These are phyloP conservation scores for Gracilaria gracilis DNA, from an alignment of 23 red algal species.

Conservation along the genomic window DNA sequence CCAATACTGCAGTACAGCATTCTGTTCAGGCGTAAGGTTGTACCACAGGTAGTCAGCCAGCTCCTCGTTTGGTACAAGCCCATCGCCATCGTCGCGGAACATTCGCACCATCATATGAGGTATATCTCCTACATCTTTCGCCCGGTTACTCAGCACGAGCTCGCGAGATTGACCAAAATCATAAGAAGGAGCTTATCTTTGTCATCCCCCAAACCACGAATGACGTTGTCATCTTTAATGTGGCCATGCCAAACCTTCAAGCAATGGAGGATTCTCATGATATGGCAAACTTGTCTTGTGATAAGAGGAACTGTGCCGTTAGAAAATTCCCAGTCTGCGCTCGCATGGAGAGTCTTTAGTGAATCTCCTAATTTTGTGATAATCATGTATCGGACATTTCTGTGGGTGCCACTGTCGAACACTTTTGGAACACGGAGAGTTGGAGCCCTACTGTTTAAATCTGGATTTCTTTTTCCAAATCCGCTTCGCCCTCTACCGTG, in stretches of 20 bases:
- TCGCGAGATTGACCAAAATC: not conserved
- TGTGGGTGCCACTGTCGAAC: too few relatives aligned
- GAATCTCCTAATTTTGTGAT: too few relatives aligned
- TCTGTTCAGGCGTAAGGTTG: not conserved
- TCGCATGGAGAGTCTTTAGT: too few relatives aligned
- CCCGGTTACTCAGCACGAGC: not conserved
- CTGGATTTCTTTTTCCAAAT: too few relatives aligned
- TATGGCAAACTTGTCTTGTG: too few relatives aligned
- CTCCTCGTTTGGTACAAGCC: not conserved
- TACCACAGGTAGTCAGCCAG: not conserved
- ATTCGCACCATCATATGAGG: not conserved
- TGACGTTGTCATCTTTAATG: not conserved
- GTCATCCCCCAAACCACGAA: not conserved
- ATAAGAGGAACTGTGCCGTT: too few relatives aligned
- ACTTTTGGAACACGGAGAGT: too few relatives aligned
- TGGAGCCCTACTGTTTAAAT: too few relatives aligned
- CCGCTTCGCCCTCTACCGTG: too few relatives aligned
- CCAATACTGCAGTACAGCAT: too few relatives aligned
- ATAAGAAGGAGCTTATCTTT: not conserved
- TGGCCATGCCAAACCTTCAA: not conserved
- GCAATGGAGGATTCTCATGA: not conserved
- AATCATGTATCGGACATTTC: too few relatives aligned
- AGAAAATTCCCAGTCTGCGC: too few relatives aligned
- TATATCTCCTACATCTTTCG: not conserved
- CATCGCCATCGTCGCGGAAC: not conserved